Evolutionary conservation across 2,329 filamentous ascomycete genomes (phyloP).

Genomic region (Talaromyces piceae): DNA sequence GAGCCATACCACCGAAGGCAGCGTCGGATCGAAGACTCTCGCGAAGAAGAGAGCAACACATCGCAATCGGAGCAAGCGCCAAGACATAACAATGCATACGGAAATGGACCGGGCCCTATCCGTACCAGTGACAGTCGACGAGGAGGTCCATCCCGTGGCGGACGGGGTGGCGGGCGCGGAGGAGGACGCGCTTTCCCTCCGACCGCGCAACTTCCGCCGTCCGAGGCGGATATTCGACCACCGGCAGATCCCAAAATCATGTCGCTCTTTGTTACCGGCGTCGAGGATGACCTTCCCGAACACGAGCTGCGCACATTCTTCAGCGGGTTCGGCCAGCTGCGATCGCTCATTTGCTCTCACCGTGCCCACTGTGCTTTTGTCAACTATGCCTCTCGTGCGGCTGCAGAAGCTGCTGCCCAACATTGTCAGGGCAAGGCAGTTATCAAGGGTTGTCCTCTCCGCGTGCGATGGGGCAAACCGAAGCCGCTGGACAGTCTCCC

Average conservation of each 20-base stretch:
- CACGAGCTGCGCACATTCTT: constrained; percentile 88
- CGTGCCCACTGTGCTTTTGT: constrained; percentile 96
- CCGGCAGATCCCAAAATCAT: constrained; percentile 80
- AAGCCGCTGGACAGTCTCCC: constrained; percentile 89
- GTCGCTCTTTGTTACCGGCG: constrained; percentile 87
- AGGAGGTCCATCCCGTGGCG: constrained; percentile 35
- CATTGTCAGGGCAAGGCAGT: constrained; percentile 82
- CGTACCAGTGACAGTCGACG: constrained; percentile 58
- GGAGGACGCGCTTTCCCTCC: constrained; percentile 58
- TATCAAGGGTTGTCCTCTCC: constrained; percentile 81
- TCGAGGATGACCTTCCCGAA: constrained; percentile 94
- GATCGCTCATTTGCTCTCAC: constrained; percentile 90
- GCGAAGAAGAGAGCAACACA: constrained; percentile 27
- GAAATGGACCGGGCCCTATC: constrained; percentile 56
- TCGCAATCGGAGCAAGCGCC: constrained; percentile 35
- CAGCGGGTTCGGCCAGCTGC: constrained; percentile 77
- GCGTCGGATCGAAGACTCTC: constrained; percentile 55
- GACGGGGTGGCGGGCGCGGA: constrained; percentile 45
- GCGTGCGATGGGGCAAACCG: constrained; percentile 87
- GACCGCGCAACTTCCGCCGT: constrained; percentile 67
- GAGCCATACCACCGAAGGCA: constrained; percentile 95
- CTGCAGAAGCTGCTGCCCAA: constrained; percentile 76
- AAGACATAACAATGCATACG: constrained; percentile 33
- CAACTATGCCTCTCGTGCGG: constrained; percentile 80
- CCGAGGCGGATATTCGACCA: constrained; percentile 76